Base-by-base conservation (phyloP, 495 filamentous ascomycete genomes). In the Aspergillus bridgeri region DNA sequence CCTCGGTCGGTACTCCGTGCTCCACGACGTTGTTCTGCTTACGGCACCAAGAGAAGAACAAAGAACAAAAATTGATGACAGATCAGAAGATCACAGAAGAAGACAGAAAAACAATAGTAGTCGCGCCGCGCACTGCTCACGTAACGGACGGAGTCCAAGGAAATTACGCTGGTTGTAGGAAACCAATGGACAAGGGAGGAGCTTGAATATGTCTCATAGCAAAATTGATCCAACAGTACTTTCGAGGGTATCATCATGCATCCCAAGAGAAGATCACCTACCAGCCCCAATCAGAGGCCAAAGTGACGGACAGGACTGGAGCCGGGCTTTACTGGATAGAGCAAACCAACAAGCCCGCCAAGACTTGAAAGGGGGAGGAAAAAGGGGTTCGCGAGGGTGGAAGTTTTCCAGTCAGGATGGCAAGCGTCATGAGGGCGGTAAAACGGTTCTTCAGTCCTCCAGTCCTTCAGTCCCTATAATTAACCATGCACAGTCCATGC, bases 401-500 rank as follows among this genome's bases (percentile, higher is more conserved):
- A n/a, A n/a, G n/a, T n/a, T n/a, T n/a, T n/a, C n/a, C n/a, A n/a
- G n/a, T 27, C 25, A 27, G 25, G 25, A 7, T 27, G 25, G n/a
- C n/a, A n/a, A n/a, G n/a, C n/a, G n/a, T n/a, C n/a, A n/a, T n/a
- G n/a, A n/a, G n/a, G n/a, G n/a, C n/a, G n/a, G n/a, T n/a, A n/a
- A n/a, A n/a, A n/a, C n/a, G n/a, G n/a, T n/a, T n/a, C n/a, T n/a
- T n/a, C n/a, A n/a, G n/a, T n/a, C n/a, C n/a, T n/a, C n/a, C n/a
- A n/a, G n/a, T n/a, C n/a, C n/a, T n/a, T n/a, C n/a, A n/a, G n/a
- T n/a, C n/a, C 11, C 6, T 29, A 7, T 29, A 29, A 29, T 29
- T 29, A 7, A 29, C 27, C 6, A 58, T 46, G 46, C 55, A 54
- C 59, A 57, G 54, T 55, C 52, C 58, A 56, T 48, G 24, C n/a